Base-by-base conservation (phyloP, 352 stramenopile genomes). In the Globisporangium sylvaticum region DNA sequence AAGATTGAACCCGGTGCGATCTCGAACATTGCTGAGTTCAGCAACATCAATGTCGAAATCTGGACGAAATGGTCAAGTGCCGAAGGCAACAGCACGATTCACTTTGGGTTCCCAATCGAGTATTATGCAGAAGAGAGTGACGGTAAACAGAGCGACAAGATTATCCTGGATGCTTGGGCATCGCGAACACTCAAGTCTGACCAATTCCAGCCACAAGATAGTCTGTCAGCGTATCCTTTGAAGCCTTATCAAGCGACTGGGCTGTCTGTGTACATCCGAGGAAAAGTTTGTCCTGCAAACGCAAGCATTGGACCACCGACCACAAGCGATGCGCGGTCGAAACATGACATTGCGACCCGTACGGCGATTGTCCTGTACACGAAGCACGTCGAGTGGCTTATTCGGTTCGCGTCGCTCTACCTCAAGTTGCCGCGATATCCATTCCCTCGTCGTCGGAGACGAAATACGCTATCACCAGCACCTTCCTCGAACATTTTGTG, bases 341-440 rank as follows among this genome's bases (percentile, higher is more conserved):
- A 89, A 54, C 79, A 79, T 53, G 82, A 89, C 9, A 87, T 88
- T 48, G 75, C 78, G 24, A 71, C 78, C 20, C 69, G 80, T 27
- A 87, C 81, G 50, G 79, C 84, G 24, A 71, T 93, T 31, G 71
- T 95, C 1, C 52, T 95, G 7, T 93, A 95, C 69, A 83, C 73
- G 2, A 92, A 89, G 58, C 82, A 89, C 20, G 71, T 93, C 8
- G 87, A 92, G 56, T 92, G 85, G 82, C 34, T 95, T 25, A 86
- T 90, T 70, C 71, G 55, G 15, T 90, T 92, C 63, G 71, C 73
- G 8, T 69, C 69, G 9, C 24, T 91, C 22, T 91, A 90, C 32
- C 50, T 77, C 53, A 75, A 68, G 2, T 37, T 91, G 2, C 68
- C 71, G 39, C 58, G 50, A 3, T 63, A 73, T 58, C 61, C 71